A percentile compares a stretch with the other conserved stretches of the same genome.
Evolutionary conservation across 2,329 filamentous ascomycete species (phyloP).

Genomic region (Dothistroma septosporum): DNA sequence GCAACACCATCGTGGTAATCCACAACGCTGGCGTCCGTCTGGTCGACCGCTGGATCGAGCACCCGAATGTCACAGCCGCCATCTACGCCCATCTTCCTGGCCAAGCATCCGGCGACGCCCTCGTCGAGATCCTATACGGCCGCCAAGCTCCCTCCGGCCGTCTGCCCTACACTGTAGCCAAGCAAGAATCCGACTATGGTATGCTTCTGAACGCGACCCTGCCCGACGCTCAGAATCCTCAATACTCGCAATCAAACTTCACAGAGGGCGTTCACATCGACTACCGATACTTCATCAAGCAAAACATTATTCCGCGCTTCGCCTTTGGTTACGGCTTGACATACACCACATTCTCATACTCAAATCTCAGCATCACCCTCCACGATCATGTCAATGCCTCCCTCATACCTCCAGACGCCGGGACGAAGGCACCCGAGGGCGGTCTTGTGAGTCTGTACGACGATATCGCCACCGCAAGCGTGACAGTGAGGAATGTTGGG

Average conservation of each 20-base stretch:
- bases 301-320: constrained; percentile 40
- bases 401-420: constrained; percentile 17
- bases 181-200: constrained; percentile 30
- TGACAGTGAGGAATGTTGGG: constrained; percentile 62
- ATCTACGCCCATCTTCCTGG: constrained; percentile 22
- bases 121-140: constrained; percentile 25
- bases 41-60: constrained; percentile 30
- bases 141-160: constrained; percentile 29
- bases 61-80: constrained; percentile 24
- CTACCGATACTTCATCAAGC: constrained; percentile 42
- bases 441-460: constrained; percentile 55
- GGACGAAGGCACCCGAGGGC: constrained; percentile 12
- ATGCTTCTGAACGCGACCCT: constrained; percentile 19
- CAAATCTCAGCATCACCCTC: constrained; percentile 16
- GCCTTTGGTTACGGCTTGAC: constrained; percentile 45
- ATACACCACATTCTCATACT: constrained; percentile 44
- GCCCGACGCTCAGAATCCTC: constrained; percentile 17
- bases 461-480: constrained; percentile 53
- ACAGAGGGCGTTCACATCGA: constrained; percentile 43
- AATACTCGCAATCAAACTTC: constrained; percentile 28
- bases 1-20: constrained; percentile 32
- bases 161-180: constrained; percentile 32
- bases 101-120: constrained; percentile 23
- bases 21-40: constrained; percentile 32
- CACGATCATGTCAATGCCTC: background rate